Evolutionary conservation across 495 filamentous ascomycete genomes (phyloP).

Genomic region (Aspergillus diversus): DNA sequence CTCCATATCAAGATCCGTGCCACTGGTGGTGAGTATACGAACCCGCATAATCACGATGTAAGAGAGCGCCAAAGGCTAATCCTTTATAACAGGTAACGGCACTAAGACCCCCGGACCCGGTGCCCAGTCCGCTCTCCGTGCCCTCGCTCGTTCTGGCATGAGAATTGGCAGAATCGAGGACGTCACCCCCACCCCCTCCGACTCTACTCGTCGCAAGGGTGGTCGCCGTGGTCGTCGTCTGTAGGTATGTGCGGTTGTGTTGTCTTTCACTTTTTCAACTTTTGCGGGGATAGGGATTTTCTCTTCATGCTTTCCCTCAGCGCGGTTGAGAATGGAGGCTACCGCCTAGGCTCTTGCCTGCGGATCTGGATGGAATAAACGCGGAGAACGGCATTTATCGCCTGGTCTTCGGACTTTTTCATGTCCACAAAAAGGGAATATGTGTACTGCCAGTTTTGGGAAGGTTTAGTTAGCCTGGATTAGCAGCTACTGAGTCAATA

Average conservation of each 20-base stretch:
- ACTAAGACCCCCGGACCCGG: slow-evolving; percentile 99
- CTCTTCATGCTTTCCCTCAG: slow-evolving; percentile 20
- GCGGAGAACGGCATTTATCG: slow-evolving; percentile 58
- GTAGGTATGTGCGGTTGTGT: slow-evolving; percentile 56
- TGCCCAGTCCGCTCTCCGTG: slow-evolving; percentile 98
- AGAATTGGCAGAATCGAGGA: slow-evolving; percentile 99
- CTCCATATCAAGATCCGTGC: slow-evolving; percentile 99
- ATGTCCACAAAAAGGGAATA: slow-evolving; percentile 37
- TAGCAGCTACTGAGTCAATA: no score
- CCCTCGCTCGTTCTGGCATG: slow-evolving; percentile 97
- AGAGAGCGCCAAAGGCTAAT: slow-evolving; percentile 9
- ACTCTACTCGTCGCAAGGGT: slow-evolving; percentile 98
- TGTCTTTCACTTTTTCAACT: slow-evolving; percentile 30
- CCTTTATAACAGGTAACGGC: slow-evolving; percentile 71
- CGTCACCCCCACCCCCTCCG: slow-evolving; percentile 97
- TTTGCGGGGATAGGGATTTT: slow-evolving; percentile 21
- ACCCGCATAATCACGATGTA: neutral
- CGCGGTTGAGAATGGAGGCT: slow-evolving; percentile 40
- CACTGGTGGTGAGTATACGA: slow-evolving; percentile 75
- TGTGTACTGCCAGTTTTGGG: neutral
- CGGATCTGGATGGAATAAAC: slow-evolving; percentile 61
- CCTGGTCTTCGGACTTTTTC: slow-evolving; percentile 60
- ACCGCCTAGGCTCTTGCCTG: slow-evolving; percentile 26
- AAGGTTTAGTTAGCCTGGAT: no score
- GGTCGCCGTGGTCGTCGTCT: slow-evolving; percentile 99